Evolutionary conservation across 2,329 filamentous ascomycete genomes (phyloP), one percentile per base, ranked within the genome.

Genomic region (Akanthomyces lecanii): DNA sequence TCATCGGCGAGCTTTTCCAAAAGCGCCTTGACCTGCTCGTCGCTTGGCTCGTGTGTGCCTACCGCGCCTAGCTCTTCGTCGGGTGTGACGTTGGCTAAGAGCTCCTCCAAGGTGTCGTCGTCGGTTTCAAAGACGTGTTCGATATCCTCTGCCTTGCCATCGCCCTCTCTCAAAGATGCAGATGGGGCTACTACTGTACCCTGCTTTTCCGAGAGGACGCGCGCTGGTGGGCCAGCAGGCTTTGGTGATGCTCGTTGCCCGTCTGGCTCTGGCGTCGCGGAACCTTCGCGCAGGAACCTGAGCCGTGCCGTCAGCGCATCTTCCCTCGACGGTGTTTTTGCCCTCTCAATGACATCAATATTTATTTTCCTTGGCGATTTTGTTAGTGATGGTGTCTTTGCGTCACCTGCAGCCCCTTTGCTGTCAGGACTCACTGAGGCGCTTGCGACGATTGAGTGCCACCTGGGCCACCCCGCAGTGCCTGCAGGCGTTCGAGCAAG

Each of bases 401-500:
- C 44, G 40, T 33, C 4, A 11, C 12, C 4, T 11, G n/a, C 7
- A 4, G 1, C 11, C 12, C 21, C 21, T 25, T 12, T 28, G 38
- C 25, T 36, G 18, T 12, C 12, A 5, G 7, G 7, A 45, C 47
- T 45, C 30, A 63, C 45, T 40, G 45, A 53, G 21, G 48, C 63
- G 64, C 72, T 73, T 79, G 82, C 80, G 75, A 76, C 72, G 75
- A 69, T 23, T 68, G 64, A 56, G 77, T 68, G 36, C 69, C 70
- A 59, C 79, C 67, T 65, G 73, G 68, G 70, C 79, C 78, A 67
- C 73, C 74, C 54, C 75, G 72, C 44, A 86, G 73, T 11, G 83
- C 83, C 58, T 83, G 83, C 36, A 86, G 75, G 36, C 84, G 79
- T 63, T 82, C 79, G 25, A 85, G 73, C 28, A 86, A 73, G 23